Percentiles rank a stretch among this genome's conserved stretches.
Evolutionary conservation across 164 flowering plant genomes (phyloP).

Genomic region (Vitis rupestris): DNA sequence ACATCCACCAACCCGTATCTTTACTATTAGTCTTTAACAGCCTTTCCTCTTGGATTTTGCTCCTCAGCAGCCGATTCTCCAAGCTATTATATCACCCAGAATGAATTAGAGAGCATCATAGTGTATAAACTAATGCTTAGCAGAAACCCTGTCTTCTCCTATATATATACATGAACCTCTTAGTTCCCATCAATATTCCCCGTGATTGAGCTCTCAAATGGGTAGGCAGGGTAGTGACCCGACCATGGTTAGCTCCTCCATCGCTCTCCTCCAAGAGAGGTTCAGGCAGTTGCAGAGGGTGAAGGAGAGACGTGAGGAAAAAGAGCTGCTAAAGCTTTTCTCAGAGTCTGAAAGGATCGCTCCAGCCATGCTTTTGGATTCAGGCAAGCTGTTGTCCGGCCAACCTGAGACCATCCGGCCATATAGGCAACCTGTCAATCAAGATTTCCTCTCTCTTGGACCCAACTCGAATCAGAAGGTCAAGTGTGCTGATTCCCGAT

Average conservation of each 20-base stretch:
- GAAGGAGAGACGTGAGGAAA: slow-evolving; percentile 57
- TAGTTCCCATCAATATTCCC: neutral
- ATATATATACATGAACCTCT: slow-evolving; percentile 6
- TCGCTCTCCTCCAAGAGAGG: slow-evolving; percentile 43
- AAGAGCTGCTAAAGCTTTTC: slow-evolving; percentile 36
- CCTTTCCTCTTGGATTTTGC: slow-evolving; percentile 20
- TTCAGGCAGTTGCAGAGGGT: slow-evolving; percentile 36
- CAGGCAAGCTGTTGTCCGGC: slow-evolving; percentile 15
- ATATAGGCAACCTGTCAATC: slow-evolving; percentile 5
- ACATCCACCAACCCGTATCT: slow-evolving; percentile 24
- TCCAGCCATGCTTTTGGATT: slow-evolving; percentile 16
- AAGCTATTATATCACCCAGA: slow-evolving; percentile 10
- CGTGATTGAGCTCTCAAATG: slow-evolving; percentile 3
- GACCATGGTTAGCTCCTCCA: slow-evolving; percentile 26
- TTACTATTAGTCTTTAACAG: slow-evolving; percentile 9
- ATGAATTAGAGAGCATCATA: slow-evolving; percentile 1
- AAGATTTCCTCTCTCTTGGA: slow-evolving; percentile 29
- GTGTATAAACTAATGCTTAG: neutral
- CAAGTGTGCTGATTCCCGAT: slow-evolving; percentile 7
- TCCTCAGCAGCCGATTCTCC: slow-evolving; percentile 19
- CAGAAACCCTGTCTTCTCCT: slow-evolving; percentile 1
- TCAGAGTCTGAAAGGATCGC: slow-evolving; percentile 30
- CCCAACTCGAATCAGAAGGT: slow-evolving; percentile 6
- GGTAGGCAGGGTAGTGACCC: slow-evolving; percentile 21
- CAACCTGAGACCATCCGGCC: slow-evolving; percentile 27